These are phyloP conservation scores for Gossypium sturtianum DNA, from an alignment of 345 rosid species.

Conservation along the genomic window DNA sequence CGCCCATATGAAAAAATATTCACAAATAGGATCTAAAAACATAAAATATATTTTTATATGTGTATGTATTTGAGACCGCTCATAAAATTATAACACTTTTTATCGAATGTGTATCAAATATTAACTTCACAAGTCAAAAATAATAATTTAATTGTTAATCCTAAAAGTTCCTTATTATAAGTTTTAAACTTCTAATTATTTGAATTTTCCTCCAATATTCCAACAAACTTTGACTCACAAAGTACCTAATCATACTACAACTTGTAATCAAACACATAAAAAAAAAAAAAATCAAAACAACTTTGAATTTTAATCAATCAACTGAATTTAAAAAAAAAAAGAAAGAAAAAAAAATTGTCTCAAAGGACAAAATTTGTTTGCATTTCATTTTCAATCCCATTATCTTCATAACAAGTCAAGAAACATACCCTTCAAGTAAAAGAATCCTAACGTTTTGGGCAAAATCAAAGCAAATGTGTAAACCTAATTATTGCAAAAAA, in stretches of 20 bases:
- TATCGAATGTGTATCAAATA: no score
- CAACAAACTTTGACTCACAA: slow-evolving; percentile 2
- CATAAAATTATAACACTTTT: no score
- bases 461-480: background rate
- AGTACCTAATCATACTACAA: background rate
- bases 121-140: background rate
- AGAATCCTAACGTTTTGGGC: slow-evolving; percentile 4
- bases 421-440: background rate
- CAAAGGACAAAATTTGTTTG: slow-evolving; percentile 4
- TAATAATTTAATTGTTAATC: background rate
- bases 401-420: background rate
- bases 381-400: background rate
- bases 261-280: no score
- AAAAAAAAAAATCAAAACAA: background rate
- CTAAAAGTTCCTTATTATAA: background rate
- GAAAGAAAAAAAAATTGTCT: background rate
- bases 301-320: background rate
- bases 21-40: no score
- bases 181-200: background rate
- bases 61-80: no score
- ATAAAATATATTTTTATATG: no score
- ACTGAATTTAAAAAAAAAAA: background rate
- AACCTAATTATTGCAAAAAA: background rate
- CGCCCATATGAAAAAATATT: no score
- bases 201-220: background rate